Evolutionary conservation across 257 asterid species (phyloP), one percentile per base, ranked within the genome.

Genomic region (Primulina tabacum): DNA sequence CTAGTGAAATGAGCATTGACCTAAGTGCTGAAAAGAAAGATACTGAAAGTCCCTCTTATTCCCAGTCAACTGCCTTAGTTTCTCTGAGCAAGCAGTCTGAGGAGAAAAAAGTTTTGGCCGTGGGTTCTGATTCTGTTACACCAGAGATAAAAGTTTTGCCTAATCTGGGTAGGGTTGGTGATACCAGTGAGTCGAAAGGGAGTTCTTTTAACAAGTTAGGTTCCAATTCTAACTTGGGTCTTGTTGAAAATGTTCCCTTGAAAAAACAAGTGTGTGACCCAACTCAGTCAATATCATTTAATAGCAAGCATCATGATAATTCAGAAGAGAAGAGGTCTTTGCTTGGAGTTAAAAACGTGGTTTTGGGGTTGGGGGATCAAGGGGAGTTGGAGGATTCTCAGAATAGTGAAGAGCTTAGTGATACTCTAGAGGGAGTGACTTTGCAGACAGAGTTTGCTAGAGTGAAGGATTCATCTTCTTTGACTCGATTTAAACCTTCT

Each of bases 1-100:
- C 85, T 62, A 84, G 96, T 82, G 98, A 92, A 80, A 86, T 89
- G 98, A 92, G 96, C 86, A 84, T 92, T 65, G 96, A 92, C 84
- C 77, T 87, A 77, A 86, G 89, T 77, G 81, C 80, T 73, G 96
- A 89, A 66, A 89, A 80, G 88, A 87, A 81, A 80, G 96, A 92
- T 63, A 47, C 24, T 6, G 96, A 88, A 70, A 86, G 85, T 68
- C 84, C 90, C 60, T 79, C 72, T 24, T 80, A 84, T 77, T 80
- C 89, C 62, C 85, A 88, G 8, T 70, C 92, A 72, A 79, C 89
- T 14, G 62, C 77, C 47, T 73, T 70, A 62, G 81, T 60, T 73
- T 79, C 82, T 52, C 88, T 80, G 55, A 14, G 55, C n/a, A 43
- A 3, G 18, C 18, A 12, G 55, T 43, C 55, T 12, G 55, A 43